Conservation (phyloP, 768 basidiomycete species). For the Chalciporus chontae region DNA sequence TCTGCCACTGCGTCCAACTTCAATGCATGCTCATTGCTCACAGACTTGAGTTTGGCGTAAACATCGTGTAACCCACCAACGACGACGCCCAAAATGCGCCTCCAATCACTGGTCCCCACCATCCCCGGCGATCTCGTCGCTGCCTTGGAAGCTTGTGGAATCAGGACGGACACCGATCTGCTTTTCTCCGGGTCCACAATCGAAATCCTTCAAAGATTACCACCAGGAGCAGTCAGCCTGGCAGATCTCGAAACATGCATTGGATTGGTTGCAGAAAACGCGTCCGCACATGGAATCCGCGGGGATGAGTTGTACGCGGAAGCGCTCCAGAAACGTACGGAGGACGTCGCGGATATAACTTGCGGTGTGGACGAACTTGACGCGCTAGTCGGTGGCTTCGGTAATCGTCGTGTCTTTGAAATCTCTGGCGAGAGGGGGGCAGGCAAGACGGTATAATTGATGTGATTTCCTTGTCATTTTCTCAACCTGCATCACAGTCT, state of each 20-base stretch:
- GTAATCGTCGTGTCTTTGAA: constrained; percentile 55
- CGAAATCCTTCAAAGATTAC: constrained; percentile 50
- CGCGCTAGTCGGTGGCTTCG: constrained; percentile 46
- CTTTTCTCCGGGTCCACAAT: constrained; percentile 46
- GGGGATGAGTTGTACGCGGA: constrained; percentile 28
- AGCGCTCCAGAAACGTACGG: constrained; percentile 13
- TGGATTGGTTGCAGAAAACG: constrained; percentile 36
- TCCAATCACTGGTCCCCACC: constrained; percentile 23
- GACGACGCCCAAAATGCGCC: constrained; percentile 18
- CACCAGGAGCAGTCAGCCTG: constrained; percentile 46
- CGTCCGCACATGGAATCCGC: constrained; percentile 40
- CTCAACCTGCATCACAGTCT: constrained; percentile 38
- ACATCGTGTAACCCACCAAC: too few relatives aligned
- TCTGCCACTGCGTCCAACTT: too few relatives aligned
- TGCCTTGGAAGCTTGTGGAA: constrained; percentile 44
- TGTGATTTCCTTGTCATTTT: neutral
- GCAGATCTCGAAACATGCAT: constrained; percentile 45
- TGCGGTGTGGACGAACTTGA: constrained; percentile 51
- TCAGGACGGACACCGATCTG: constrained; percentile 57
- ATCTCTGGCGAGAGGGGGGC: constrained; percentile 62
- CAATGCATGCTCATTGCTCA: too few relatives aligned
- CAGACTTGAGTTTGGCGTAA: too few relatives aligned
- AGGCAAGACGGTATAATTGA: constrained; percentile 62
- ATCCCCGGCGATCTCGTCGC: constrained; percentile 44
- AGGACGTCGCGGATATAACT: constrained; percentile 10